Evolutionary conservation across 305 asterid species (phyloP).

Genomic region (Solanum hybrid): DNA sequence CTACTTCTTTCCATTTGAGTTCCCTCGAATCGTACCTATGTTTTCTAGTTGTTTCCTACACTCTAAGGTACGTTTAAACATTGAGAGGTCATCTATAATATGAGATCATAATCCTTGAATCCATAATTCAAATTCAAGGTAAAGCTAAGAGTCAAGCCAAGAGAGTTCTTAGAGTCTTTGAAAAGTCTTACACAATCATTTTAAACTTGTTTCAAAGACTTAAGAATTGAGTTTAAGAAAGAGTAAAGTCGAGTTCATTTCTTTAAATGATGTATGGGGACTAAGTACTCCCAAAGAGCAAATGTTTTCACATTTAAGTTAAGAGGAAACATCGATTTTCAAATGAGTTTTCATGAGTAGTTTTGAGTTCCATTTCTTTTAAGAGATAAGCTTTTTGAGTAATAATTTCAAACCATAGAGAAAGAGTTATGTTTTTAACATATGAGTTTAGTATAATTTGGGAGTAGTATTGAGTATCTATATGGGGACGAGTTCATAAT

Average conservation of each 20-base stretch:
- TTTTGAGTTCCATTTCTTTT: background rate
- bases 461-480: background rate
- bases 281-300: too few relatives aligned
- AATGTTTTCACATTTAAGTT: background rate
- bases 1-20: too few relatives aligned
- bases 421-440: background rate
- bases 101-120: background rate
- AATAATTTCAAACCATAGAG: background rate
- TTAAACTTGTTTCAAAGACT: background rate
- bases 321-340: background rate
- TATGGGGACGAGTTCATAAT: background rate
- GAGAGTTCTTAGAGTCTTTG: background rate
- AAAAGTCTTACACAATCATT: background rate
- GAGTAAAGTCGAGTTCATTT: background rate
- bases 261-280: background rate
- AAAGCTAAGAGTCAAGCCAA: too few relatives aligned
- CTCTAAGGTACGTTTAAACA: too few relatives aligned
- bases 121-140: background rate
- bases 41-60: too few relatives aligned
- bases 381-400: background rate
- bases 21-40: too few relatives aligned
- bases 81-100: too few relatives aligned
- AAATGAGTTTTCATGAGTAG: background rate
- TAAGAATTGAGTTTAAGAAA: too few relatives aligned
- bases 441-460: background rate